Conservation (phyloP, 2,329 filamentous ascomycete species). For the Ustilaginoidea virens region DNA sequence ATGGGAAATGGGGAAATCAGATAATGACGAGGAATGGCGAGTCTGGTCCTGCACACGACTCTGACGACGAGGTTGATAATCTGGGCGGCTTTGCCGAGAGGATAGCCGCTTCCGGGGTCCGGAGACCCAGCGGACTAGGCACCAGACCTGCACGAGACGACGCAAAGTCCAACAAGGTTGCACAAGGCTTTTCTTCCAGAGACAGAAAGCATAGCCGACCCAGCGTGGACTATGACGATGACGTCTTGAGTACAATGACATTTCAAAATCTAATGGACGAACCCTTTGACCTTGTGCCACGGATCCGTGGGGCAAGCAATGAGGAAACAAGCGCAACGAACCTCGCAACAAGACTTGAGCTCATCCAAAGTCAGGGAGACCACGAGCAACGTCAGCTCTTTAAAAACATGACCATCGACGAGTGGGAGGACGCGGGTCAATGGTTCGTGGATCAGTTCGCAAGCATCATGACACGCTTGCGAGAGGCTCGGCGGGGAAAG, state of each 20-base stretch:
- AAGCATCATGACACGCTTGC: constrained; percentile 30
- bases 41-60: constrained; percentile 7
- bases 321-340: constrained; percentile 22
- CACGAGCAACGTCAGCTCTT: constrained; percentile 35
- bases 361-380: constrained; percentile 30
- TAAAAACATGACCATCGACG: constrained; percentile 33
- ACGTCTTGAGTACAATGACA: constrained; percentile 35
- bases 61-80: constrained; percentile 12
- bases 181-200: constrained; percentile 7
- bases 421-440: constrained; percentile 44
- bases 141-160: constrained; percentile 10
- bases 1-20: constrained; percentile 9
- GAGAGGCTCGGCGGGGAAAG: constrained; percentile 32
- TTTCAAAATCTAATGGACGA: constrained; percentile 34
- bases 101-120: constrained; percentile 10
- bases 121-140: constrained; percentile 8
- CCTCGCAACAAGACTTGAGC: constrained; percentile 31
- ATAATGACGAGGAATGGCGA: constrained; percentile 8
- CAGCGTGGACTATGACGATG: constrained; percentile 41
- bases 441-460: constrained; percentile 43
- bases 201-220: constrained; percentile 26
- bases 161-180: constrained; percentile 9
- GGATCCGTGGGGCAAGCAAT: constrained; percentile 20
- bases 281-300: constrained; percentile 38
- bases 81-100: constrained; percentile 10